Percentiles rank a stretch among this genome's conserved stretches.
Evolutionary conservation across 306 rosid genomes (phyloP).

Genomic region (Prunus fruticosa): DNA sequence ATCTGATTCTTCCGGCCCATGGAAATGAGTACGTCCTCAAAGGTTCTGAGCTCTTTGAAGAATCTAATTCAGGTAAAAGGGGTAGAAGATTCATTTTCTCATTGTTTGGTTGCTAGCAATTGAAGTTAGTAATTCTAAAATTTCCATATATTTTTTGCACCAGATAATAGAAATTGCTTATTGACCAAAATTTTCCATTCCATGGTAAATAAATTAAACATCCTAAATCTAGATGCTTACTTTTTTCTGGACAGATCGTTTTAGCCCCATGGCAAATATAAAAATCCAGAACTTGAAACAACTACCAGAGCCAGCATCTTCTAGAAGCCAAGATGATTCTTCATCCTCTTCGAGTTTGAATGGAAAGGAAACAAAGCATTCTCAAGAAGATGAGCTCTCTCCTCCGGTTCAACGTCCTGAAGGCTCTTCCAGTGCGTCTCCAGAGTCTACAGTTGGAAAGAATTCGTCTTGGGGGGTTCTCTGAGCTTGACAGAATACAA

Average conservation of each 20-base stretch:
- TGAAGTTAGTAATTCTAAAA: neutral
- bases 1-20: conserved; percentile 75
- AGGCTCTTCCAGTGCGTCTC: conserved; percentile 62
- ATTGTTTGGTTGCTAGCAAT: conserved; percentile 5
- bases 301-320: conserved; percentile 65
- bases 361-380: conserved; percentile 63
- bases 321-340: conserved; percentile 67
- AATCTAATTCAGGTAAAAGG: conserved; percentile 62
- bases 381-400: conserved; percentile 71
- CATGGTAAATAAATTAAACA: neutral
- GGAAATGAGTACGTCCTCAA: conserved; percentile 90
- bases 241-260: conserved; percentile 43
- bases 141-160: neutral
- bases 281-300: conserved; percentile 64
- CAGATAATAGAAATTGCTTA: neutral
- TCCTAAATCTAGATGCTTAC: conserved; percentile 12
- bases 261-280: conserved; percentile 48
- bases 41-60: conserved; percentile 91
- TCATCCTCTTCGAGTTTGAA: conserved; percentile 83
- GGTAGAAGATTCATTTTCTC: neutral
- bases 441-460: conserved; percentile 53
- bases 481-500: conserved; percentile 72
- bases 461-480: conserved; percentile 48
- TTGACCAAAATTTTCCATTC: neutral
- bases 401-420: conserved; percentile 35